Base-by-base conservation (phyloP, 768 basidiomycete species). In the Pulveroboletus sp. region DNA sequence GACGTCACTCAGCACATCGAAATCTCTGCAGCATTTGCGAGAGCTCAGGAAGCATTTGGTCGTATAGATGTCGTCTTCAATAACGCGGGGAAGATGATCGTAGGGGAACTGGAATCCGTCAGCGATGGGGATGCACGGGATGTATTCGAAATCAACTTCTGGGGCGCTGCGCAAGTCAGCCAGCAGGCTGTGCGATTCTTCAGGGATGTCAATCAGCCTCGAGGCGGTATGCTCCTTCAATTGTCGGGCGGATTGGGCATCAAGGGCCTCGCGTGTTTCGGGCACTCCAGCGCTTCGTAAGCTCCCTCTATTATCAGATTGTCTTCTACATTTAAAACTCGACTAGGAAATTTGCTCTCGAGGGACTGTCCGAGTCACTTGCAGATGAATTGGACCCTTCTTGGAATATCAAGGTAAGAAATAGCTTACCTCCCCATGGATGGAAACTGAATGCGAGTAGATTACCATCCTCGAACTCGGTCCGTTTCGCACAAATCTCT, bases 81-180 rank as follows among this genome's bases (percentile, higher is more conserved):
- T 43, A 74, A 72, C 28, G 71, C 73, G 0, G 73, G 69, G 21
- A 52, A 17, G 53, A 63, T 44, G 44, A 36, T 55, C 18, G 39
- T 37, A 15, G 59, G 52, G 27, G 73, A 75, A 46, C 42, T 71
- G 26, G 77, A 77, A 55, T 65, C 59, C 5, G 55, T 64, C 26
- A 55, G 61, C 0, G 66, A 70, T 2, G 56, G 57, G 8, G 59
- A 62, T 1, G 73, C 69, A 12, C 63, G 69, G 18, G 42, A 48
- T 3, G 18, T 70, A 54, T 74, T 78, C 35, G 74, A 76, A 17
- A 65, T 71, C 33, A 63, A 71, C 45, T 70, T 66, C 28, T 70
- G 66, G 62, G 67, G 69, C 6, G 61, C 67, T 32, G 49, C 52
- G 0, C 52, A 54, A 31, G 71, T 72, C 30, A 68, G 55, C 30